A percentile compares a stretch with the other conserved stretches of the same genome.
These are phyloP conservation scores for Amoeboaphelidium protococcarum DNA, from an alignment of 371 early-diverging fungal genomes.

Conservation along the genomic window DNA sequence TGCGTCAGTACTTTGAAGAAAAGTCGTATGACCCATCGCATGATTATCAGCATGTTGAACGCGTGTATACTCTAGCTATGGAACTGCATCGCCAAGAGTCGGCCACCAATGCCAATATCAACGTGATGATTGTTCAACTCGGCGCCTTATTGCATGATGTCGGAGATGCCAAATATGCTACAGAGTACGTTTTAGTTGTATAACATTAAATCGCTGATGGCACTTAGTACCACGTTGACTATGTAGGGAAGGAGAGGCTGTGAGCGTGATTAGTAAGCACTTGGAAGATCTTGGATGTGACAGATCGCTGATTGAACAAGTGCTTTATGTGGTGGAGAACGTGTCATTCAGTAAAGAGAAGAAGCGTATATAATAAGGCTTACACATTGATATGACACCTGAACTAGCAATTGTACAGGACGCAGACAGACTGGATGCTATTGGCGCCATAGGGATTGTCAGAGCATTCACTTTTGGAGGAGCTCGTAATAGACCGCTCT, in stretches of 20 bases:
- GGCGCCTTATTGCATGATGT: constrained; percentile 50
- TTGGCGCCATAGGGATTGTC: constrained; percentile 44
- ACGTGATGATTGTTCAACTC: constrained; percentile 29
- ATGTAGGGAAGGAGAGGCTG: not conserved
- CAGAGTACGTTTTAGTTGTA: constrained; percentile 15
- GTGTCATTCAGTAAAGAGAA: constrained; percentile 45
- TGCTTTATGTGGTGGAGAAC: constrained; percentile 24
- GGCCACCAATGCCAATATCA: constrained; percentile 6
- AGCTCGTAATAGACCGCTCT: constrained; percentile 27
- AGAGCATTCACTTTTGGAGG: constrained; percentile 46
- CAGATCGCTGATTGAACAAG: constrained; percentile 15
- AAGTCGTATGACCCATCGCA: constrained; percentile 17
- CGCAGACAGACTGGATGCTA: constrained; percentile 52
- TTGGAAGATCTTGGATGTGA: constrained; percentile 13
- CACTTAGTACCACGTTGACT: not conserved
- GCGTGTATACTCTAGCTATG: constrained; percentile 29
- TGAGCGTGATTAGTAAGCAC: constrained; percentile 17
- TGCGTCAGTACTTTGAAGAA: not conserved
- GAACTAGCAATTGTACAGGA: constrained; percentile 32
- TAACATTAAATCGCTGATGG: too few species aligned
- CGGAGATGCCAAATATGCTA: constrained; percentile 35
- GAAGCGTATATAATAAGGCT: not conserved
- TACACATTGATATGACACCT: constrained; percentile 11
- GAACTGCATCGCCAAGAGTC: constrained; percentile 5
- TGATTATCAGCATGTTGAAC: constrained; percentile 44